Evolutionary conservation across 225 moss, liverwort and hornwort genomes (phyloP), one percentile per base, ranked within the genome.

Genomic region (Marchantia polymorpha): DNA sequence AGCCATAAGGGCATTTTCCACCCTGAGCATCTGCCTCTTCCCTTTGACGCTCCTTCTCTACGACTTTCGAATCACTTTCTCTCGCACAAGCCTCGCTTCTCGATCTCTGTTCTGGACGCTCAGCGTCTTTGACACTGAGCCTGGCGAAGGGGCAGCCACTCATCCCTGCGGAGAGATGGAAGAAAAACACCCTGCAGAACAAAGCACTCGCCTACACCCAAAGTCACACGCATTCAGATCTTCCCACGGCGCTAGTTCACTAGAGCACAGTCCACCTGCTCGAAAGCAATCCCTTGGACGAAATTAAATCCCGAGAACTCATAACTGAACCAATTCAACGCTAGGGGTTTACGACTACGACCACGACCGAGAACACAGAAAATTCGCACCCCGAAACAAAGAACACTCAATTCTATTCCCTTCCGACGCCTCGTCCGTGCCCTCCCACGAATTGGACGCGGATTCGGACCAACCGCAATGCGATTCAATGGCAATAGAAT

Each of bases 1-100:
- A 99, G 73, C 95, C 99, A 69, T 92, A 87, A 49, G 99, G 99
- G 25, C 95, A 99, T 84, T 93, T 99, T 7, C 85, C 73, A 70
- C 87, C 68, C 20, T 79, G 64, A 64, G 74, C 76, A 67, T 86
- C 86, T 49, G 58, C 81, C 30, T 64, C 81, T 74, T 78, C 76
- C 14, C 61, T 56, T n/a, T 47, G 70, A 74, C 76, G 87, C 82
- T 71, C 81, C 68, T 46, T 68, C 9, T 39, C 61, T 76, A 79
- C 79, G 0, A 31, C 65, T 64, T 61, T 29, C 46, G 69, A 55
- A 12, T 46, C 70, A 6, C 23, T 76, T 22, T 46, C 59, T 76
- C 68, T 73, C 29, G 25, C 59, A 29, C 17, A 16, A 8, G 47
- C 22, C 50, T 76, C 74, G 30, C 64, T 72, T 50, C 25, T 65